Percentiles rank a stretch among this genome's conserved stretches.
These are phyloP conservation scores for Sphaceloma murrayae DNA, from an alignment of 2,329 filamentous ascomycete genomes.

Conservation along the genomic window DNA sequence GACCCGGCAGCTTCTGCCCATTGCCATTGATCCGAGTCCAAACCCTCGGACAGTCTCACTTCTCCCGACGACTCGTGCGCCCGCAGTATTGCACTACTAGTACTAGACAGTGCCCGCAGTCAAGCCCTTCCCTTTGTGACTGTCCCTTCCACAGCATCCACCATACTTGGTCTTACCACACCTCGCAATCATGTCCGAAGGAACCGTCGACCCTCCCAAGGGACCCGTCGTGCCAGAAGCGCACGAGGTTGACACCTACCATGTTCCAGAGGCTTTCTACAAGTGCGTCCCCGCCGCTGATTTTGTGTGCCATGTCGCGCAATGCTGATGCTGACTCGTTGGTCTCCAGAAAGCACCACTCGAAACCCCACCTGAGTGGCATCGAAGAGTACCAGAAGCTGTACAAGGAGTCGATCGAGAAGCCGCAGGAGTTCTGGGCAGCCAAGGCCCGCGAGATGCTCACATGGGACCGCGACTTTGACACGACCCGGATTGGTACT, in stretches of 20 bases:
- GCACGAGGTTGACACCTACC: constrained; percentile 64
- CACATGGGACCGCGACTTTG: constrained; percentile 82
- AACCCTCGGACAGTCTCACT: constrained; percentile 11
- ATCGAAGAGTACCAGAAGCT: constrained; percentile 54
- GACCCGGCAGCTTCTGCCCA: constrained; percentile 10
- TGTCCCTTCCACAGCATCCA: background rate
- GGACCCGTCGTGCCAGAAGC: constrained; percentile 60
- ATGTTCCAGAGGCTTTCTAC: constrained; percentile 49
- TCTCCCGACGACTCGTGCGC: constrained; percentile 5
- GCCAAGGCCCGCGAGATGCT: constrained; percentile 77
- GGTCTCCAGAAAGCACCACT: constrained; percentile 46
- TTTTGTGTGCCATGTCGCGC: constrained; percentile 18
- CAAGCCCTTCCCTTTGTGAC: background rate
- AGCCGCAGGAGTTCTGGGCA: constrained; percentile 86
- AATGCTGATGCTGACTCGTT: constrained; percentile 18
- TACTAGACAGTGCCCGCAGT: background rate
- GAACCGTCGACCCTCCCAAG: constrained; percentile 31
- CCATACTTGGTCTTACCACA: no score
- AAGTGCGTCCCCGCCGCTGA: constrained; percentile 27
- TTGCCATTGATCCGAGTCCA: constrained; percentile 16
- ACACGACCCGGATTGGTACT: constrained; percentile 73
- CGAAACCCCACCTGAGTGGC: constrained; percentile 48
- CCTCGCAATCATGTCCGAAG: constrained; percentile 40
- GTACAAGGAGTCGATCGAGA: constrained; percentile 75
- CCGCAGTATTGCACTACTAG: constrained; percentile 9